Percentiles rank a stretch among this genome's conserved stretches.
Evolutionary conservation across 1,284 basidiomycete species (phyloP).

Genomic region (Cystobasidiaceae sp.): DNA sequence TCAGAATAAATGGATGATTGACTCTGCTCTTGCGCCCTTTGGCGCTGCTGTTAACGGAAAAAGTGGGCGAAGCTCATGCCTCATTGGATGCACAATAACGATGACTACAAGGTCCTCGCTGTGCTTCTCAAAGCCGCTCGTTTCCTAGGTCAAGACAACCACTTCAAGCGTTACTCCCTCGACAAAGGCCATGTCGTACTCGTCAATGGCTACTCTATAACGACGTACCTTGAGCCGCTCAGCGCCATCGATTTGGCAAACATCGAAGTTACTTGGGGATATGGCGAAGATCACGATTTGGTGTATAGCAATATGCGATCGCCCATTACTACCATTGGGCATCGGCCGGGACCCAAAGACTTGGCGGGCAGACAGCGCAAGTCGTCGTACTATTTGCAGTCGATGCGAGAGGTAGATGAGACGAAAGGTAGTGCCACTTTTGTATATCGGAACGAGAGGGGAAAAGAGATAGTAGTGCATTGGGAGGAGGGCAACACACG

Average conservation of each 20-base stretch:
- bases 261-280: constrained; percentile 1
- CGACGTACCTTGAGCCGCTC: not conserved
- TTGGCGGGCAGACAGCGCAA: not conserved
- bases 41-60: no score
- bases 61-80: constrained; percentile 9
- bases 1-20: not conserved
- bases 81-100: not conserved
- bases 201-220: constrained; percentile 16
- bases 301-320: not conserved
- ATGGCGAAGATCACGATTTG: not conserved
- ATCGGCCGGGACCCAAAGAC: not conserved
- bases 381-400: constrained; percentile 1
- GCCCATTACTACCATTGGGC: not conserved
- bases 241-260: not conserved
- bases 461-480: not conserved
- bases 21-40: not conserved
- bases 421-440: not conserved
- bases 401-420: not conserved
- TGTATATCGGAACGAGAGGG: constrained; percentile 12
- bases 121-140: not conserved
- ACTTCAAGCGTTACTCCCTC: constrained; percentile 8
- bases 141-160: constrained; percentile 10
- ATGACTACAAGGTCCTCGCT: not conserved
- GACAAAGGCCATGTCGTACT: constrained; percentile 2
- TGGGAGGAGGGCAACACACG: constrained; percentile 8